phyloP scores from a whole-genome alignment of 768 basidiomycete genomes.

The Kwoniella mangroviensis region DNA sequence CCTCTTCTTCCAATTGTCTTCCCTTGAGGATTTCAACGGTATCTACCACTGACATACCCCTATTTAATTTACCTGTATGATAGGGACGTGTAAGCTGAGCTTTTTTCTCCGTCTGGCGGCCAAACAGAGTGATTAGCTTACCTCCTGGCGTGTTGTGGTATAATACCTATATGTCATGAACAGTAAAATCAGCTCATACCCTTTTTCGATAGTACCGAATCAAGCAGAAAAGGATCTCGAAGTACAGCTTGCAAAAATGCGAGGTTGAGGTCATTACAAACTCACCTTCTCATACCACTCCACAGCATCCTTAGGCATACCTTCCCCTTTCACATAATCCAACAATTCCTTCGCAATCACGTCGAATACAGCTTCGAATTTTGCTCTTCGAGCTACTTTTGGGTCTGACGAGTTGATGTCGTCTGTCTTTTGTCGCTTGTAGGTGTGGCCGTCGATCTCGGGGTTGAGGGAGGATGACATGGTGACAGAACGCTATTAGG shows the following conservation, averaged over 20 bases:
- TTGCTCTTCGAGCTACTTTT: constrained; percentile 41
- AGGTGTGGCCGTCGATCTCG: constrained; percentile 26
- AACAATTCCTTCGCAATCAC: constrained; percentile 78
- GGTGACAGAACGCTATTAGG: not conserved
- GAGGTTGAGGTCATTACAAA: constrained; percentile 16
- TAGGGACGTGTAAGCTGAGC: constrained; percentile 8
- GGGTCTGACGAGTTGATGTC: constrained; percentile 14
- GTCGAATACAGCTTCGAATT: constrained; percentile 74
- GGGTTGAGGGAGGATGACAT: constrained; percentile 22
- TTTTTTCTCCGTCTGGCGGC: not conserved
- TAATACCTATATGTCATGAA: constrained; percentile 58
- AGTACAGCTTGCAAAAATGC: not conserved
- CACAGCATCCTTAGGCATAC: constrained; percentile 81
- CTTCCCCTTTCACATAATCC: constrained; percentile 67
- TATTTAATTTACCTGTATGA: constrained; percentile 79
- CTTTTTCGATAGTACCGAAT: not conserved
- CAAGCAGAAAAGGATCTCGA: too few species aligned
- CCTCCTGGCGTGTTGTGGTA: constrained; percentile 90
- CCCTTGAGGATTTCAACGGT: constrained; percentile 86
- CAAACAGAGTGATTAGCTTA: constrained; percentile 20
- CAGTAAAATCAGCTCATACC: not conserved
- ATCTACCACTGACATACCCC: constrained; percentile 94
- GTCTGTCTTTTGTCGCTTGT: constrained; percentile 24
- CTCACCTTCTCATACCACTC: constrained; percentile 82
- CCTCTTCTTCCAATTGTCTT: constrained; percentile 70